Conservation (phyloP, 805 yeast species). For the Ogataea paraovalis region DNA sequence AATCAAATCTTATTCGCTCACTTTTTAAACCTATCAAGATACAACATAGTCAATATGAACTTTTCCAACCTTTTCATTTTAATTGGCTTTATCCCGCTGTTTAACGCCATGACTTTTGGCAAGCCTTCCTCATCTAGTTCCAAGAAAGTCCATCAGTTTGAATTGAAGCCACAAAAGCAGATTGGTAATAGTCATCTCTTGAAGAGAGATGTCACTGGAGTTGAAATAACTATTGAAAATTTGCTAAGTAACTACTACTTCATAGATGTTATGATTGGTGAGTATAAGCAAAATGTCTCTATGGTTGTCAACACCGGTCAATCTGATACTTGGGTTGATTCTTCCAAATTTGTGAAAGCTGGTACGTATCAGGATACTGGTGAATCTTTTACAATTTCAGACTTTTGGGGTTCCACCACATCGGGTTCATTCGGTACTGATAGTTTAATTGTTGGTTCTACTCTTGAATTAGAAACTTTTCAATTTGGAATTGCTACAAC, state of each 20-base stretch:
- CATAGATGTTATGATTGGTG: conserved; percentile 25
- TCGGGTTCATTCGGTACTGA: conserved; percentile 21
- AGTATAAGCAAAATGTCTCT: conserved; percentile 16
- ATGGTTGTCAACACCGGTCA: conserved; percentile 31
- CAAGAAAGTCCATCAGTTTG: conserved; percentile 2
- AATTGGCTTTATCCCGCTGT: background rate
- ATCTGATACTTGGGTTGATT: conserved; percentile 29
- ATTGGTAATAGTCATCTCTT: background rate
- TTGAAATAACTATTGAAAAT: conserved; percentile 14
- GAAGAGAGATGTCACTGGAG: conserved; percentile 15
- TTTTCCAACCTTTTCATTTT: background rate
- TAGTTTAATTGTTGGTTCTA: conserved; percentile 9
- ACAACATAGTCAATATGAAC: background rate
- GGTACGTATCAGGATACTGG: conserved; percentile 5
- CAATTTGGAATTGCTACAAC: conserved; percentile 21
- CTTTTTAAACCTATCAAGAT: background rate
- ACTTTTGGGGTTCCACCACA: conserved; percentile 8
- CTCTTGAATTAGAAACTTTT: conserved; percentile 8
- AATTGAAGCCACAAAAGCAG: background rate
- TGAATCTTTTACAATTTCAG: conserved; percentile 12
- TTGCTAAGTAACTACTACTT: conserved; percentile 16
- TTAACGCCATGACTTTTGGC: background rate
- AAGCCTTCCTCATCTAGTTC: background rate
- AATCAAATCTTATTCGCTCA: background rate
- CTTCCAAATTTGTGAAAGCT: conserved; percentile 10